phyloP scores from a whole-genome alignment of 768 basidiomycete species.

The Tulasnella sp. region DNA sequence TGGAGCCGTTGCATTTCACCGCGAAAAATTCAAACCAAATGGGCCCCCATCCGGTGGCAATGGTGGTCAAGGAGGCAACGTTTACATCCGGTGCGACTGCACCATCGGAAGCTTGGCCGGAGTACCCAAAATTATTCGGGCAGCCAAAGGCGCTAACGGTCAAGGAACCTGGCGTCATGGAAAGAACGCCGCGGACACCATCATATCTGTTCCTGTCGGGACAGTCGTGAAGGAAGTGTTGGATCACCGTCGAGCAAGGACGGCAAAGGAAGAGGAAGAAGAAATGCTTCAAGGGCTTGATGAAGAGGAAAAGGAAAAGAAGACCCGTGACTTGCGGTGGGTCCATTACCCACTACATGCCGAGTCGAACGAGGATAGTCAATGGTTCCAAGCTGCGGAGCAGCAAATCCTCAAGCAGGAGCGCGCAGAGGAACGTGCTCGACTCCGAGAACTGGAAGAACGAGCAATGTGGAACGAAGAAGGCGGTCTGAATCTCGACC shows the following conservation, averaged over 20 bases:
- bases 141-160: constrained; percentile 54
- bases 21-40: constrained; percentile 70
- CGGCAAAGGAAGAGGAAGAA: constrained; percentile 65
- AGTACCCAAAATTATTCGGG: constrained; percentile 56
- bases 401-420: constrained; percentile 46
- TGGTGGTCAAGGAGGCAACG: constrained; percentile 78
- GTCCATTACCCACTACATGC: constrained; percentile 62
- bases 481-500: constrained; percentile 17
- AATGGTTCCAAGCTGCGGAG: constrained; percentile 63
- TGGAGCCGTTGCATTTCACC: constrained; percentile 86
- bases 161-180: constrained; percentile 85
- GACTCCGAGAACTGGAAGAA: constrained; percentile 51
- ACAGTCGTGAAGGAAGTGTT: constrained; percentile 74
- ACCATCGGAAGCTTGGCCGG: constrained; percentile 66
- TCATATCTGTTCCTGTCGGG: constrained; percentile 77
- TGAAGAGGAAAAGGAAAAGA: constrained; percentile 38
- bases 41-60: constrained; percentile 91
- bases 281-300: constrained; percentile 36
- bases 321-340: constrained; percentile 57
- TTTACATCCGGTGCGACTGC: constrained; percentile 71
- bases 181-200: constrained; percentile 50
- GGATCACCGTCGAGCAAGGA: constrained; percentile 50
- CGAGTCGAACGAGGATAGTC: constrained; percentile 49
- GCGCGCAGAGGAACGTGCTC: constrained; percentile 37
- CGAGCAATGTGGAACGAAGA: constrained; percentile 30